Evolutionary conservation across 2,329 filamentous ascomycete species (phyloP), one percentile per base, ranked within the genome.

Genomic region (Claviceps arundinis): DNA sequence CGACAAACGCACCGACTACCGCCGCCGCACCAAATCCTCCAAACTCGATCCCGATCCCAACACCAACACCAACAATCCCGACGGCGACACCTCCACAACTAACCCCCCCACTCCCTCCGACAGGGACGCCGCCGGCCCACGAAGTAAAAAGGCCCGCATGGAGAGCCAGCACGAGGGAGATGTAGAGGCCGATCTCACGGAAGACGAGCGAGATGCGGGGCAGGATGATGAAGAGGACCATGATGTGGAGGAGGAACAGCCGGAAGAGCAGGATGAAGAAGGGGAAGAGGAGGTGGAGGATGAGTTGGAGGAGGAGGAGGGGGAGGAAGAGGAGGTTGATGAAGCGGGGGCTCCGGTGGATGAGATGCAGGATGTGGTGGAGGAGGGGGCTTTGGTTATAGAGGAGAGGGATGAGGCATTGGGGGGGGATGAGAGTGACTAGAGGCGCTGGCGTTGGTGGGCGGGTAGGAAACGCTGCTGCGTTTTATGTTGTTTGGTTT

Each of bases 1-100:
- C 19, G 81, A 84, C 52, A 89, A 89, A 69, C 81, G 85, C 50
- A 87, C 82, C 58, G 80, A 77, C 16, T 87, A 88, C 68, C 78
- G 84, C 50, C 79, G 81, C 60, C 85, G 84, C 60, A 78, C 84
- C 17, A 81, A 82, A 38, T 82, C 81, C 7, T 24, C 19, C 50
- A 87, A 85, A 66, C 59, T 61, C 2, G 62, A 61, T 8, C 26
- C 3, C 8, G 26, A 30, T 11, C 26, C 26, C 41, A 40, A 16
- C 37, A 40, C 1, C 13, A 38, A 13, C 16, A 24, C 4, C 11
- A 16, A 43, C 19, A 14, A 8, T 19, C 42, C 6, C 17, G 61
- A 58, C 14, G 62, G 58, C 41, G 65, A 70, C 53, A 65, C 67
- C 5, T 64, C 70, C 55, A 70, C 67, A 62, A 63, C 67, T 11